Evolutionary conservation across 2,329 filamentous ascomycete genomes (phyloP).

Genomic region (Exserohilum turcica): DNA sequence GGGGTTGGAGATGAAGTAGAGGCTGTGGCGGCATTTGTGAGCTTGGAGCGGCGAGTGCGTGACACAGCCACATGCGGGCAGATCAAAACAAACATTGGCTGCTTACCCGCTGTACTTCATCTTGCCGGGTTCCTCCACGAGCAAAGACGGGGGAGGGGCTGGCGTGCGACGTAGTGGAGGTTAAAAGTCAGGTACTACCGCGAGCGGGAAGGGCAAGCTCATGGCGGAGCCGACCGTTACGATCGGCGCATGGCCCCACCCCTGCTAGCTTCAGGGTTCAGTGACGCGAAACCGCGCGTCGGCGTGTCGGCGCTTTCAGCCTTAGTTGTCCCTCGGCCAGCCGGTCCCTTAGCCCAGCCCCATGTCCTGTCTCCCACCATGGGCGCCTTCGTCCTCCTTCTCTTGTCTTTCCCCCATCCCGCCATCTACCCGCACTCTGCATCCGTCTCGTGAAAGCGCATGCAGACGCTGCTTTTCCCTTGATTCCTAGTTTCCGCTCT

Average conservation of each 20-base stretch:
- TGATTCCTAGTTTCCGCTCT: neutral
- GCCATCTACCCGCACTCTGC: slow-evolving; percentile 1
- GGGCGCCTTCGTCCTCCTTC: no score
- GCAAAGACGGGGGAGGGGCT: no score
- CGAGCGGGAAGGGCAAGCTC: neutral
- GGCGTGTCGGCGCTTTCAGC: slow-evolving; percentile 7
- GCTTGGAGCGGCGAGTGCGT: no score
- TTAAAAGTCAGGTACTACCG: neutral
- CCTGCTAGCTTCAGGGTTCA: slow-evolving; percentile 11
- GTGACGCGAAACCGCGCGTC: slow-evolving; percentile 6
- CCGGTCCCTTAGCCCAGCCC: slow-evolving; percentile 1
- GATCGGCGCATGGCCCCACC: slow-evolving; percentile 5
- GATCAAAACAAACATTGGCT: no score
- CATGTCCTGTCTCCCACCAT: slow-evolving; percentile 7
- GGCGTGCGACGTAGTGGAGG: no score
- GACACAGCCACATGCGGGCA: no score
- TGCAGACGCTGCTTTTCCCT: neutral
- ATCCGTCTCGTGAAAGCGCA: neutral
- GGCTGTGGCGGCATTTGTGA: slow-evolving; percentile 27
- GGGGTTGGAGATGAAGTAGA: slow-evolving; percentile 43
- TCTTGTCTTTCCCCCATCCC: slow-evolving; percentile 5
- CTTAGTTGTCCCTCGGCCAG: slow-evolving; percentile 6
- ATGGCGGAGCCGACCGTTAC: slow-evolving; percentile 6
- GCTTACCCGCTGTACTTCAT: slow-evolving; percentile 30
- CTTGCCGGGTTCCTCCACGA: neutral